Percentiles rank a stretch among this genome's conserved stretches.
These are phyloP conservation scores for Candida argentea DNA, from an alignment of 805 yeast species.

Conservation along the genomic window DNA sequence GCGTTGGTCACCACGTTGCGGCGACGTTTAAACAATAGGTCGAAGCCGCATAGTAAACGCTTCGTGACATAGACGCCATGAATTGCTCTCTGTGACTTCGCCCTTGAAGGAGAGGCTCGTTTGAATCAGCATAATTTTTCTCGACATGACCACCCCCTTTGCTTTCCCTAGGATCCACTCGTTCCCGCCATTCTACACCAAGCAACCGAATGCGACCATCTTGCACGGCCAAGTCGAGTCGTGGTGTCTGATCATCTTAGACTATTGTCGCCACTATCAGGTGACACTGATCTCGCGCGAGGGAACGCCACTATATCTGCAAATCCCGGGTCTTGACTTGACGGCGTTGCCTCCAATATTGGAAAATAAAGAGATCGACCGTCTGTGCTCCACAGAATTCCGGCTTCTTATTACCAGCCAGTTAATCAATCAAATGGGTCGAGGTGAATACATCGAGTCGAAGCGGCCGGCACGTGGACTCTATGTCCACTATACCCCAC, in stretches of 20 bases:
- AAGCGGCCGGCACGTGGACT: constrained; percentile 58
- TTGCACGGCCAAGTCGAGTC: constrained; percentile 67
- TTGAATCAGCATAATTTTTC: no score
- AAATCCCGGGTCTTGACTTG: constrained; percentile 9
- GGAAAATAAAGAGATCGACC: constrained; percentile 38
- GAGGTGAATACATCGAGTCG: constrained; percentile 45
- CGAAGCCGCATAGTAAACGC: no score
- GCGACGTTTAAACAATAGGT: no score
- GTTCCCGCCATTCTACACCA: constrained; percentile 89
- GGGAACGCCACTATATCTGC: constrained; percentile 22
- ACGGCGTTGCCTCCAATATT: constrained; percentile 32
- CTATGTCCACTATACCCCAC: constrained; percentile 47
- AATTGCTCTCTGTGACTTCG: no score
- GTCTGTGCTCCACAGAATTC: constrained; percentile 47
- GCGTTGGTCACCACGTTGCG: no score
- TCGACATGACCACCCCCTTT: constrained; percentile 7
- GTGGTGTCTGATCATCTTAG: constrained; percentile 61
- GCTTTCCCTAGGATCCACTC: constrained; percentile 34
- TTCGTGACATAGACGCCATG: no score
- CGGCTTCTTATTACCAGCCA: constrained; percentile 44
- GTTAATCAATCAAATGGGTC: constrained; percentile 41
- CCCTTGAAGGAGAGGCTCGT: no score
- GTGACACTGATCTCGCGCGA: constrained; percentile 22
- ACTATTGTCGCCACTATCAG: constrained; percentile 46
- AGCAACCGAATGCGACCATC: constrained; percentile 76